A percentile compares a stretch with the other conserved stretches of the same genome.
phyloP scores from a whole-genome alignment of 2,329 filamentous ascomycete species.

The Xylariales sp. region DNA sequence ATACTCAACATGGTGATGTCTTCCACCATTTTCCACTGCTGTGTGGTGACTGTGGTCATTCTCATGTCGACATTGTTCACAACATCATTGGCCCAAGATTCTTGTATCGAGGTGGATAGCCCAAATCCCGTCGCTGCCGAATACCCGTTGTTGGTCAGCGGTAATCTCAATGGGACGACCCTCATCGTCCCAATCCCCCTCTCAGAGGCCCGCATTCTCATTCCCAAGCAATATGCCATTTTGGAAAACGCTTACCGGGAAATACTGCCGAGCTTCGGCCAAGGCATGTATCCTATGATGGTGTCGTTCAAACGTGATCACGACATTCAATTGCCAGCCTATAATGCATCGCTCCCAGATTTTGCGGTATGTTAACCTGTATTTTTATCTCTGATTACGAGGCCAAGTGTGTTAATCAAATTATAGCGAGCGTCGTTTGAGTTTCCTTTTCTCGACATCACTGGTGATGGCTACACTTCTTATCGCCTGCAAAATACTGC shows the following conservation, averaged over 20 bases:
- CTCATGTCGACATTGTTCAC: constrained; percentile 2
- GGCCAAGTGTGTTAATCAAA: no score
- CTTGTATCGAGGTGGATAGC: constrained; percentile 22
- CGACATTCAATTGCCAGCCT: constrained; percentile 39
- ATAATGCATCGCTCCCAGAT: constrained; percentile 35
- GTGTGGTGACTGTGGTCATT: constrained; percentile 1
- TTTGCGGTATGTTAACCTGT: constrained; percentile 38
- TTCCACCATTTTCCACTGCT: neutral
- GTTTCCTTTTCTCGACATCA: constrained; percentile 52
- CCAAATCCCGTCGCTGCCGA: constrained; percentile 44
- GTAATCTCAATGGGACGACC: constrained; percentile 50
- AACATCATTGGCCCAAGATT: constrained; percentile 1
- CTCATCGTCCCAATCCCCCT: constrained; percentile 47
- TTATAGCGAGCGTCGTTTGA: constrained; percentile 47
- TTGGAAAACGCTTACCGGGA: constrained; percentile 42
- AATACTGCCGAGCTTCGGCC: constrained; percentile 43
- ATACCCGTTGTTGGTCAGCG: constrained; percentile 44
- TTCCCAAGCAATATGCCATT: constrained; percentile 45
- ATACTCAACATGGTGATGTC: neutral
- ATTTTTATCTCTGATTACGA: neutral
- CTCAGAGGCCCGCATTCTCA: constrained; percentile 36
- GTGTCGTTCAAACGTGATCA: constrained; percentile 46
- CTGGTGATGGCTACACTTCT: constrained; percentile 43
- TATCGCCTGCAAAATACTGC: constrained; percentile 47
- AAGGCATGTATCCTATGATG: constrained; percentile 48